A percentile compares a stretch with the other conserved stretches of the same genome.
phyloP scores from a whole-genome alignment of 192 early-diverging fungal species.

The Paraglomus brasilianum region DNA sequence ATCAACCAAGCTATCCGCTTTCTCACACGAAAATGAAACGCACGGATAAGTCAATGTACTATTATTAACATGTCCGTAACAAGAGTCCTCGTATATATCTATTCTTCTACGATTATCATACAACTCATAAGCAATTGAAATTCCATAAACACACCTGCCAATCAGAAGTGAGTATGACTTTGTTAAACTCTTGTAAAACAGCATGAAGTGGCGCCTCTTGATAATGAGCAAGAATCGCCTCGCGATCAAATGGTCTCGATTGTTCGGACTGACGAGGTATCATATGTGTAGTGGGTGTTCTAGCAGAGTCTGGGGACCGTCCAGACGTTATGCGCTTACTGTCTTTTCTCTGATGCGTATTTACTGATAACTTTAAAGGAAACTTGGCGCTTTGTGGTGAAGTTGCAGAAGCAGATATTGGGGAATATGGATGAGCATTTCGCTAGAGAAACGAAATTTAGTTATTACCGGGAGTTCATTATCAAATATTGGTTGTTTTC shows the following conservation, averaged over 20 bases:
- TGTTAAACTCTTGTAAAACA: slow-evolving; percentile 60
- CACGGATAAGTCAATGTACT: no score
- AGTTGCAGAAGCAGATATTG: background rate
- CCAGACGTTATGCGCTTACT: slow-evolving; percentile 31
- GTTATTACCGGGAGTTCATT: no score
- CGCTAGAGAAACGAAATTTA: no score
- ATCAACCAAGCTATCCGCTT: no score
- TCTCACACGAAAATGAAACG: no score
- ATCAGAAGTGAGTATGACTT: slow-evolving; percentile 68
- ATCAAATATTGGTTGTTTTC: no score
- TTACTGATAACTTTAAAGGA: slow-evolving; percentile 25
- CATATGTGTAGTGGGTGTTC: slow-evolving; percentile 10
- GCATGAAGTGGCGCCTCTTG: slow-evolving; percentile 57
- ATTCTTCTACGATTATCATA: background rate
- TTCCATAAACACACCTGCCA: slow-evolving; percentile 53
- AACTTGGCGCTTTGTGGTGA: background rate
- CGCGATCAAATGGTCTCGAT: slow-evolving; percentile 15
- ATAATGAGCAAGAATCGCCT: slow-evolving; percentile 38
- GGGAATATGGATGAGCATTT: background rate
- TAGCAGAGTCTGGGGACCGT: slow-evolving; percentile 24
- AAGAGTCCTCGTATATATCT: background rate
- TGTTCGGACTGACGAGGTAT: slow-evolving; percentile 37
- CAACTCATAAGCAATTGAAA: slow-evolving; percentile 33
- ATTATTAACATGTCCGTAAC: no score
- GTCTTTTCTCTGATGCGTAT: slow-evolving; percentile 36